A percentile compares a stretch with the other conserved stretches of the same genome.
Conservation (phyloP, 2,329 filamentous ascomycete genomes). For the Cordyceps javanica region DNA sequence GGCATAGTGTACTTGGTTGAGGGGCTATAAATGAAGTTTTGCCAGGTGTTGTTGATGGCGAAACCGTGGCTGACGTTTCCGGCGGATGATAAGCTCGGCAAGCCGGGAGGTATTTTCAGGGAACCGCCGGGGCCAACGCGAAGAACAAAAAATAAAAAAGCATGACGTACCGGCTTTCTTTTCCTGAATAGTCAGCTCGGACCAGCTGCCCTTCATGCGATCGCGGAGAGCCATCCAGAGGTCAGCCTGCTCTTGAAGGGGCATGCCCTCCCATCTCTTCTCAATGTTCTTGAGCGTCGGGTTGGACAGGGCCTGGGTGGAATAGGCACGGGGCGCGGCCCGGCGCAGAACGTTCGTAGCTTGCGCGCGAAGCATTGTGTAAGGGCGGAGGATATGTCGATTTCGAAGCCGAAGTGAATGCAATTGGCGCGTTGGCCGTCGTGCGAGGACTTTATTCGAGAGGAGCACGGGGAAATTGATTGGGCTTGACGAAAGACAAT, state of each 20-base stretch:
- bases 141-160: conserved; percentile 4
- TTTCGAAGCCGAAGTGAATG: conserved; percentile 17
- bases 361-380: conserved; percentile 49
- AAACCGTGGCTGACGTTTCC: conserved; percentile 15
- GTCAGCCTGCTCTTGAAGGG: conserved; percentile 97
- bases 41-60: conserved; percentile 8
- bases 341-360: conserved; percentile 48
- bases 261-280: conserved; percentile 98
- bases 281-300: conserved; percentile 96
- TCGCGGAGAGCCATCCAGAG: conserved; percentile 98
- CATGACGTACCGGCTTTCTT: conserved; percentile 88
- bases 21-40: not conserved
- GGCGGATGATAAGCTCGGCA: conserved; percentile 17
- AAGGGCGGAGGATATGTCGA: conserved; percentile 9
- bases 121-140: conserved; percentile 13
- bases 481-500: conserved; percentile 19
- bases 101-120: conserved; percentile 30
- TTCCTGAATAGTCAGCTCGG: conserved; percentile 89
- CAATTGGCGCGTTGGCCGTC: conserved; percentile 28
- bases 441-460: conserved; percentile 16
- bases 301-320: conserved; percentile 93
- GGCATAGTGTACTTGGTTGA: not conserved
- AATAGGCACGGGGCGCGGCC: conserved; percentile 44
- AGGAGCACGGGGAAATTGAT: conserved; percentile 19
- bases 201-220: conserved; percentile 98